Evolutionary conservation across 371 early-diverging fungal genomes (phyloP).

Genomic region (Zopfochytrium polystomum): DNA sequence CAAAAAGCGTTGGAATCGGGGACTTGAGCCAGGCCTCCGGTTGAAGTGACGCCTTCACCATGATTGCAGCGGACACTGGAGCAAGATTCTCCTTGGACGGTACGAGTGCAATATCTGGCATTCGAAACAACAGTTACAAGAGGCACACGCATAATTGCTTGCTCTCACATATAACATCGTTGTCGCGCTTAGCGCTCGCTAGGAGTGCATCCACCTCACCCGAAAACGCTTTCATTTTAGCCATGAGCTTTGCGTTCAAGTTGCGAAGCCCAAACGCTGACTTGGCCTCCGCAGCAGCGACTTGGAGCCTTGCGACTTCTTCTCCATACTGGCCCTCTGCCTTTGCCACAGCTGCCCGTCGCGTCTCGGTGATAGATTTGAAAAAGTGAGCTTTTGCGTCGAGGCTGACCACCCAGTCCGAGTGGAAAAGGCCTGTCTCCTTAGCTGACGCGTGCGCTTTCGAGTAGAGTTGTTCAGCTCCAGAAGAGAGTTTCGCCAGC

Average conservation of each 20-base stretch:
- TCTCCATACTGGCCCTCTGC: slow-evolving; percentile 77
- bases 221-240: slow-evolving; percentile 3
- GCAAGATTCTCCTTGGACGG: slow-evolving; percentile 60
- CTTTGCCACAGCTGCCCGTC: slow-evolving; percentile 68
- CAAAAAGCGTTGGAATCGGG: slow-evolving; percentile 72
- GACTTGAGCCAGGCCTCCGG: slow-evolving; percentile 50
- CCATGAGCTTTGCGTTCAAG: neutral
- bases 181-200: slow-evolving; percentile 76
- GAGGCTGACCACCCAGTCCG: slow-evolving; percentile 62
- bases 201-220: slow-evolving; percentile 16
- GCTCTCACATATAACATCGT: slow-evolving; percentile 76
- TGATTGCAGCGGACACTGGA: slow-evolving; percentile 62
- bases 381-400: slow-evolving; percentile 70
- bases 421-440: slow-evolving; percentile 22
- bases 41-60: slow-evolving; percentile 67
- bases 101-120: too few relatives aligned
- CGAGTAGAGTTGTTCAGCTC: slow-evolving; percentile 69
- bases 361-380: slow-evolving; percentile 69
- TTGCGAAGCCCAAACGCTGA: slow-evolving; percentile 22
- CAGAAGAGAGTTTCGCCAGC: slow-evolving; percentile 71
- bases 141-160: too few relatives aligned
- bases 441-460: slow-evolving; percentile 59
- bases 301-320: slow-evolving; percentile 71
- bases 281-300: slow-evolving; percentile 55
- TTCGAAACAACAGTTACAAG: too few relatives aligned